Evolutionary conservation across 2,329 filamentous ascomycete species (phyloP), one percentile per base, ranked within the genome.

Genomic region (Trichoderma sp.): DNA sequence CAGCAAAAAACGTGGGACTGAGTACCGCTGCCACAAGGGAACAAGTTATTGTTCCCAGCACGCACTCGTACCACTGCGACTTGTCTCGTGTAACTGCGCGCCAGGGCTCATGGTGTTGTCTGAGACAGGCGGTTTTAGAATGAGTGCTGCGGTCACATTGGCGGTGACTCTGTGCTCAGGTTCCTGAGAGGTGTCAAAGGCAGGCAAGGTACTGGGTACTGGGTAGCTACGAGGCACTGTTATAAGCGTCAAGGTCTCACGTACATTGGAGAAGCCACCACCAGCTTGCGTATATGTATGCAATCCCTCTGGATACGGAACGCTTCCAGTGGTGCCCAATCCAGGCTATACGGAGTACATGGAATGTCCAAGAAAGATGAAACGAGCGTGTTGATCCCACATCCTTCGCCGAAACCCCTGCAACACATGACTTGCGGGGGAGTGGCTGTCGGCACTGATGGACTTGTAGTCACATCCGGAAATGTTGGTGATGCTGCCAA

Each of bases 401-500:
- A 37, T 59, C 63, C 63, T 66, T 66, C 63, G 54, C 63, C 63
- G 63, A 66, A 66, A 54, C 63, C 63, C 63, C 63, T 66, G 63
- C 39, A 39, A 28, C 56, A 18, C 34, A 32, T 26, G 63, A 59
- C 54, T 43, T 59, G 39, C 51, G 54, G 54, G 63, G 54, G 63
- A 43, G 37, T 49, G 21, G 10, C 28, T 56, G 58, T 59, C 8
- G 21, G 14, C 24, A 16, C 16, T 55, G 24, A 32, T 24, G 28
- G 26, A 32, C 18, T 56, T 30, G 32, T 14, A 34, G 32, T 34
- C 13, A 8, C 3, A n/a, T 7, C 5, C 18, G 16, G 54, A 16
- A 49, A 5, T 11, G 21, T 24, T 49, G 11, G 18, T 24, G 46
- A 49, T 49, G 46, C 16, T 18, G 39, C 39, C 18, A 49, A 24